Evolutionary conservation across 192 early-diverging fungal genomes (phyloP).

Genomic region (Cladochytrium replicatum): DNA sequence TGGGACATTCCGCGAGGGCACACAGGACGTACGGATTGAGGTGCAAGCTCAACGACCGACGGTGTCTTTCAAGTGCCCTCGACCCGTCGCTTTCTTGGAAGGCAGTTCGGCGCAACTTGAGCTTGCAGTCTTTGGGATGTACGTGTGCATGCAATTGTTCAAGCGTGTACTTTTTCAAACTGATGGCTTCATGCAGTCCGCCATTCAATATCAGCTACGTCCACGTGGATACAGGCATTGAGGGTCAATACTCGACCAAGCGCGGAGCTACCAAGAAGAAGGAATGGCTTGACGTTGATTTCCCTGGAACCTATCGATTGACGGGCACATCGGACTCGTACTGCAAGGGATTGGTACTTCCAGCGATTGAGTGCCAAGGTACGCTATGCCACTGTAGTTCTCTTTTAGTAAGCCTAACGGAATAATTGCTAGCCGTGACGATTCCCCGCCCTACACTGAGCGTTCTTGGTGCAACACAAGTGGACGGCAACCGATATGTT

Average conservation of each 20-base stretch:
- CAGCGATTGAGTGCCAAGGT: constrained; percentile 19
- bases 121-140: constrained; percentile 25
- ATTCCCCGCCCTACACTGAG: constrained; percentile 22
- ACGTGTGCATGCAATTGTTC: too few relatives aligned
- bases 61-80: constrained; percentile 26
- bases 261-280: not conserved
- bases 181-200: constrained; percentile 5
- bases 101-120: constrained; percentile 12
- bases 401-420: not conserved
- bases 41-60: constrained; percentile 27
- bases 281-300: constrained; percentile 2
- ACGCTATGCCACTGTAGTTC: not conserved
- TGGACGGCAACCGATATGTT: constrained; percentile 1
- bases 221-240: not conserved
- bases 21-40: constrained; percentile 26
- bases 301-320: constrained; percentile 10
- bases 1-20: constrained; percentile 10
- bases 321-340: constrained; percentile 14
- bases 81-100: constrained; percentile 24
- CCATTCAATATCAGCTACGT: constrained; percentile 19
- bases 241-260: not conserved
- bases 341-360: constrained; percentile 19
- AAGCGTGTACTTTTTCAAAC: constrained; percentile 21
- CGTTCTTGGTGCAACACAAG: constrained; percentile 14
- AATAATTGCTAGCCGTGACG: constrained; percentile 9